These are phyloP conservation scores for Mycosphaerella sp. DNA, from an alignment of 2,329 filamentous ascomycete genomes.

Conservation along the genomic window DNA sequence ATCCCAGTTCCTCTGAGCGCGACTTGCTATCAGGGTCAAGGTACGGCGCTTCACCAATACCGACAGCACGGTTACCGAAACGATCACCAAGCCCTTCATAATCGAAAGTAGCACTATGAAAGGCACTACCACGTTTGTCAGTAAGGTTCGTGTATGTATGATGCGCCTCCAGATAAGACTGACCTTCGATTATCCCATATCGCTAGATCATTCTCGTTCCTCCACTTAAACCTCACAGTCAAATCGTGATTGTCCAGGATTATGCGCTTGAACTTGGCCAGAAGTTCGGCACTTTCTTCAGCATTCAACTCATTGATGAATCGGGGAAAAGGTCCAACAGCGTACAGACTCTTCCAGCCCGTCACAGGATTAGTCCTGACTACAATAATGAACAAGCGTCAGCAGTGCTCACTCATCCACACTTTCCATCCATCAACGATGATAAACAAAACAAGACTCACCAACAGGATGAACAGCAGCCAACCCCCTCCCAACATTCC, in stretches of 20 bases:
- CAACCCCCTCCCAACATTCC: slow-evolving; percentile 23
- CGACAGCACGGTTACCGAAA: slow-evolving; percentile 49
- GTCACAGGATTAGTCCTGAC: slow-evolving; percentile 56
- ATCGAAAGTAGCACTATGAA: slow-evolving; percentile 58
- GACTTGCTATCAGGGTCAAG: slow-evolving; percentile 48
- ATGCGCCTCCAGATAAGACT: too few species aligned
- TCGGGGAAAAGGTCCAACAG: slow-evolving; percentile 52
- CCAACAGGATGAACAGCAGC: slow-evolving; percentile 41
- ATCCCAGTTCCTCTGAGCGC: slow-evolving; percentile 25
- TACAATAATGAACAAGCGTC: neutral
- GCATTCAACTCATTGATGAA: slow-evolving; percentile 48
- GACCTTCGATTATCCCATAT: slow-evolving; percentile 64
- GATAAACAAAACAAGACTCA: neutral
- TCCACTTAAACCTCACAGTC: slow-evolving; percentile 47
- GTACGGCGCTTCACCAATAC: slow-evolving; percentile 51
- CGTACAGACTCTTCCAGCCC: slow-evolving; percentile 56
- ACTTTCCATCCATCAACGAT: too few species aligned
- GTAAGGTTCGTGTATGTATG: too few species aligned
- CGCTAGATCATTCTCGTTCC: slow-evolving; percentile 45
- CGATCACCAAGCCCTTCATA: slow-evolving; percentile 51
- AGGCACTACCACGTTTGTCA: too few species aligned
- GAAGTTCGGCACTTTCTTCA: slow-evolving; percentile 24
- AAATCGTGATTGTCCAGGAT: slow-evolving; percentile 48
- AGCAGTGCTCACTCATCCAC: too few species aligned
- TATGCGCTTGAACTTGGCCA: slow-evolving; percentile 28